Percentiles rank a stretch among this genome's conserved stretches.
These are phyloP conservation scores for Dioscorea zingiberensis DNA, from an alignment of 106 monocot genomes.

Conservation along the genomic window DNA sequence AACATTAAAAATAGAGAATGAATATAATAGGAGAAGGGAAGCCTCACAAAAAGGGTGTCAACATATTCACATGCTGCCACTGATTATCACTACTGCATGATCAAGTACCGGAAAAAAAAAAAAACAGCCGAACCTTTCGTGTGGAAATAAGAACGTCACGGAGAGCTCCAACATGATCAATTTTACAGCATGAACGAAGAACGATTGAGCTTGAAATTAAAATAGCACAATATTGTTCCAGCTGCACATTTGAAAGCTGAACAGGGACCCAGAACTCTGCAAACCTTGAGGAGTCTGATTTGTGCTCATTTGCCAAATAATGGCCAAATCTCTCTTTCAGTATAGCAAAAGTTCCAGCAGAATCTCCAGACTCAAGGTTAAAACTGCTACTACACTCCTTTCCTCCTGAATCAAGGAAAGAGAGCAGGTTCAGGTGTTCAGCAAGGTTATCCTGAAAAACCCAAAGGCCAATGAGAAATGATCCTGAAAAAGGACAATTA, in stretches of 20 bases:
- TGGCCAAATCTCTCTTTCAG: constrained; percentile 49
- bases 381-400: constrained; percentile 17
- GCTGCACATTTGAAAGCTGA: constrained; percentile 71
- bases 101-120: no score
- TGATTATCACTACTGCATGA: no score
- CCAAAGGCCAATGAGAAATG: background rate
- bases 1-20: background rate
- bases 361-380: constrained; percentile 14
- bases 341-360: constrained; percentile 19
- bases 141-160: constrained; percentile 52
- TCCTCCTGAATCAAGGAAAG: constrained; percentile 54
- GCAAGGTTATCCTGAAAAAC: constrained; percentile 58
- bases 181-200: constrained; percentile 53
- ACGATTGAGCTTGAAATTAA: constrained; percentile 48
- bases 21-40: no score
- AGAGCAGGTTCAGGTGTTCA: constrained; percentile 56
- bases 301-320: constrained; percentile 48
- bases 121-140: constrained; percentile 76
- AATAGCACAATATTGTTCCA: constrained; percentile 72
- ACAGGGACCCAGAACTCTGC: constrained; percentile 97
- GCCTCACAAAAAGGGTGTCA: no score
- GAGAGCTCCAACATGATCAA: constrained; percentile 70
- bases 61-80: no score
- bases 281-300: constrained; percentile 47
- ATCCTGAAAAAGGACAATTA: background rate